These are phyloP conservation scores for Tolypocladium guangdongense DNA, from an alignment of 2,329 filamentous ascomycete species.

Conservation along the genomic window DNA sequence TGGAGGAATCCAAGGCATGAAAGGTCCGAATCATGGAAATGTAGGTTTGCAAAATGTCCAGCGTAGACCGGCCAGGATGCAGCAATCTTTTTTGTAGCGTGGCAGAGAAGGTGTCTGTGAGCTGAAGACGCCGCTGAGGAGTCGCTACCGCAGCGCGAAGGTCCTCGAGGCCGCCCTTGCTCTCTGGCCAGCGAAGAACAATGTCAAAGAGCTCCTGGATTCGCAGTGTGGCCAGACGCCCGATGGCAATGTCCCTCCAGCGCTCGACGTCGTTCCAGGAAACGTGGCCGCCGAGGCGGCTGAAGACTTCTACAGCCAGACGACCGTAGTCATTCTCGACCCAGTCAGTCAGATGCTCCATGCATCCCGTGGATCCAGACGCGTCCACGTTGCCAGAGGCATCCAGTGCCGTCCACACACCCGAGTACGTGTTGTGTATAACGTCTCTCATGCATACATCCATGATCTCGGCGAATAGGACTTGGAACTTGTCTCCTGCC, in stretches of 20 bases:
- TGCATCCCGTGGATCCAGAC: constrained; percentile 28
- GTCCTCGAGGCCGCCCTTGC: constrained; percentile 62
- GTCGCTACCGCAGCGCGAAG: constrained; percentile 60
- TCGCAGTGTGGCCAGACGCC: constrained; percentile 56
- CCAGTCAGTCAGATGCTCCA: constrained; percentile 53
- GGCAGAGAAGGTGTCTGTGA: constrained; percentile 59
- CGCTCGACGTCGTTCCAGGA: constrained; percentile 48
- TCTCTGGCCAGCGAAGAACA: constrained; percentile 62
- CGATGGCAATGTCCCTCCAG: constrained; percentile 61
- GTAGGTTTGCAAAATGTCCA: constrained; percentile 66
- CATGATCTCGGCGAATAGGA: constrained; percentile 62
- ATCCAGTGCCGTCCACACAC: constrained; percentile 40
- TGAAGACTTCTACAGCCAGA: constrained; percentile 51
- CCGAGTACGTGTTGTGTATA: constrained; percentile 49
- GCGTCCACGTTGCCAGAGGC: constrained; percentile 6
- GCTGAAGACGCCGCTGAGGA: constrained; percentile 53
- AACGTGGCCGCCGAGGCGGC: constrained; percentile 31
- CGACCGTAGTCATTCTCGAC: constrained; percentile 56
- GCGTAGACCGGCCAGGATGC: constrained; percentile 65
- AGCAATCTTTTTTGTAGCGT: constrained; percentile 56
- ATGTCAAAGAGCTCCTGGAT: constrained; percentile 71
- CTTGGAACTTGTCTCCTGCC: constrained; percentile 57
- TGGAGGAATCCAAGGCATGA: constrained; percentile 63
- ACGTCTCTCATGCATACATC: constrained; percentile 53
- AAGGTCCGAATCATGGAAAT: constrained; percentile 72